Evolutionary conservation across 805 yeast species (phyloP).

Genomic region (Kodamaea sagamina): DNA sequence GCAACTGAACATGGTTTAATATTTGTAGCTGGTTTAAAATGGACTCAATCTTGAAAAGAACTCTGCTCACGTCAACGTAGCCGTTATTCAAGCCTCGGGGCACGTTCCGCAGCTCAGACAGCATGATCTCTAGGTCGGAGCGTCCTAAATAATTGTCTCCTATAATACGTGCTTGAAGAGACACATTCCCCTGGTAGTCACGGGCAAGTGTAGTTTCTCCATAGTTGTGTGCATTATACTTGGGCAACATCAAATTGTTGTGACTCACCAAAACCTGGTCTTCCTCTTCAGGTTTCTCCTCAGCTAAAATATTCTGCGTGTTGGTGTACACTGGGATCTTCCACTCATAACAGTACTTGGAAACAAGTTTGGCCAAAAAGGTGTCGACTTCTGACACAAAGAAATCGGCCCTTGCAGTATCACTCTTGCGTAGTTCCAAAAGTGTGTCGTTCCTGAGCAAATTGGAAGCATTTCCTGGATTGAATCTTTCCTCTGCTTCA

Average conservation of each 20-base stretch:
- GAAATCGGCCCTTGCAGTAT: slow-evolving; percentile 19
- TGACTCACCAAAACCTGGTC: slow-evolving; percentile 31
- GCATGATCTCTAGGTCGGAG: slow-evolving; percentile 16
- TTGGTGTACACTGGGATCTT: slow-evolving; percentile 22
- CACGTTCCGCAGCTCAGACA: slow-evolving; percentile 18
- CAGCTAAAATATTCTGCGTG: slow-evolving; percentile 23
- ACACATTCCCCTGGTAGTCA: slow-evolving; percentile 36
- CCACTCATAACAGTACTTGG: slow-evolving; percentile 23
- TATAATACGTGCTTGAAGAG: slow-evolving; percentile 34
- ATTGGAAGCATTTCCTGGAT: not conserved
- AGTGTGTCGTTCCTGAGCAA: not conserved
- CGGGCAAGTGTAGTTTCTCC: slow-evolving; percentile 40
- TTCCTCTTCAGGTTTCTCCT: not conserved
- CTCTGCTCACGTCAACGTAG: slow-evolving; percentile 12
- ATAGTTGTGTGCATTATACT: slow-evolving; percentile 36
- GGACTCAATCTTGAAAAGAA: not conserved
- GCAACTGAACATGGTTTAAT: slow-evolving; percentile 28
- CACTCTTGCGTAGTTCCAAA: not conserved
- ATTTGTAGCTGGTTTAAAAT: slow-evolving; percentile 41
- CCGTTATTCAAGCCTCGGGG: slow-evolving; percentile 35
- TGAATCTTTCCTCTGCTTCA: not conserved
- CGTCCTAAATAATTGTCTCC: slow-evolving; percentile 35
- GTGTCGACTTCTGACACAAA: slow-evolving; percentile 29
- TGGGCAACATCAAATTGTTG: slow-evolving; percentile 37
- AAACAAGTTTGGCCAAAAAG: slow-evolving; percentile 28